phyloP scores from a whole-genome alignment of 345 rosid species.

The Bretschneidera sinensis region DNA sequence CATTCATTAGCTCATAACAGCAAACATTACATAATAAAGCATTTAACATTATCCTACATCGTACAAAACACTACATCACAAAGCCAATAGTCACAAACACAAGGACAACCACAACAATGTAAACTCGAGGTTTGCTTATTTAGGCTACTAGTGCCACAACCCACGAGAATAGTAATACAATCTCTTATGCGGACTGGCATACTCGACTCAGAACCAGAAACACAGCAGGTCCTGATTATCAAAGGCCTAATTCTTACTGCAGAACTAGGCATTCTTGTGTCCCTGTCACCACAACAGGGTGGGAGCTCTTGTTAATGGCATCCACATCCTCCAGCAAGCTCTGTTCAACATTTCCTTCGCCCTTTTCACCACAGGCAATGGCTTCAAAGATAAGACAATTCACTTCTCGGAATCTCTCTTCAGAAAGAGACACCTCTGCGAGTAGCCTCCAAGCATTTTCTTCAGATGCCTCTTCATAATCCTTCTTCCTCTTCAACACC shows the following conservation, averaged over 20 bases:
- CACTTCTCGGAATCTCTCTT: constrained; percentile 79
- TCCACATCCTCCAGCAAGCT: constrained; percentile 25
- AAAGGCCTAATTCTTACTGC: constrained; percentile 37
- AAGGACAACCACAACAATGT: constrained; percentile 3
- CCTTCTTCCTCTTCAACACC: constrained; percentile 86
- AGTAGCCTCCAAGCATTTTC: constrained; percentile 90
- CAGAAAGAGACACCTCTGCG: constrained; percentile 85
- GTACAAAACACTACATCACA: background rate
- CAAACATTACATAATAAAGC: background rate
- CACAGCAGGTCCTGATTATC: background rate
- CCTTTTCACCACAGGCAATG: constrained; percentile 25
- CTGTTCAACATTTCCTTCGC: constrained; percentile 19
- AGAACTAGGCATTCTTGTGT: constrained; percentile 66
- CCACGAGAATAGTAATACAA: no score
- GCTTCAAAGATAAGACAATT: constrained; percentile 56
- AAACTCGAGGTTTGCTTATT: constrained; percentile 33
- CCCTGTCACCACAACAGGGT: constrained; percentile 39
- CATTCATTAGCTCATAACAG: background rate
- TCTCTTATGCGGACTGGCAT: background rate
- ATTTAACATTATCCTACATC: constrained; percentile 15
- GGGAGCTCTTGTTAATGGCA: constrained; percentile 33
- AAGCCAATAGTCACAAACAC: background rate
- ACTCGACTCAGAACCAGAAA: background rate
- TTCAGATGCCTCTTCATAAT: constrained; percentile 83
- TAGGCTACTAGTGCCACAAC: constrained; percentile 13